Base-by-base conservation (phyloP, 345 rosid genomes). In the Carallia pectinifolia region DNA sequence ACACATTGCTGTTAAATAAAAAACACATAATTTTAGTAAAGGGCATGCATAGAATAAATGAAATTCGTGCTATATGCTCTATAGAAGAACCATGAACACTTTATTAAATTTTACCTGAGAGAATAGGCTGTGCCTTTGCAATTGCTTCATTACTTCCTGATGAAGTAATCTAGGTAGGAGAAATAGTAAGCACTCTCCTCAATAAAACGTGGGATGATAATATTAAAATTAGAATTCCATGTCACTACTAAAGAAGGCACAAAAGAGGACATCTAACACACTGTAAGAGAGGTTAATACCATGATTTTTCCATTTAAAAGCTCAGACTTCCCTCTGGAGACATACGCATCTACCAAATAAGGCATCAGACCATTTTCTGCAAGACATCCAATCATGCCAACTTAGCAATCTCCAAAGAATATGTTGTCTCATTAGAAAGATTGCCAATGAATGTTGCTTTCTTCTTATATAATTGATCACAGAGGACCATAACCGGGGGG, bases 121-220 rank as follows among this genome's bases (percentile, higher is more conserved):
- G 93, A 82, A 84, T 76, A 31, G 96, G 97, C 7, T 72, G 86
- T 27, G 93, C 97, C 80, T 81, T 90, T 69, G 84, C 76, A 72
- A 85, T 75, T 37, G 98, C 82, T 74, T 93, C 95, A 50, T 87
- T 76, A 67, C 73, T 81, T 80, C 98, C 98, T 19, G 98, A 93
- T 65, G 93, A 85, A 61, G 84, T 69, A 55, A 90, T 85, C 98
- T 93, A 69, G 71, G 55, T 63, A 70, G 13, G 39, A 54, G 23
- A 77, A 68, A 39, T 30, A 30, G 19, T 40, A 7, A 71, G 37
- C 50, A 50, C 30, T 62, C 5, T 62, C 62, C 19, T 52, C 69
- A 10, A 44, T 36, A 9, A 50, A 64, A 70, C 8, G n/a, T 16
- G 48, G 40, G n/a, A 68, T n/a, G 58, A 54, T 17, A 48, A 53